These are phyloP conservation scores for Boletus patriciae DNA, from an alignment of 768 basidiomycete species.

Conservation along the genomic window DNA sequence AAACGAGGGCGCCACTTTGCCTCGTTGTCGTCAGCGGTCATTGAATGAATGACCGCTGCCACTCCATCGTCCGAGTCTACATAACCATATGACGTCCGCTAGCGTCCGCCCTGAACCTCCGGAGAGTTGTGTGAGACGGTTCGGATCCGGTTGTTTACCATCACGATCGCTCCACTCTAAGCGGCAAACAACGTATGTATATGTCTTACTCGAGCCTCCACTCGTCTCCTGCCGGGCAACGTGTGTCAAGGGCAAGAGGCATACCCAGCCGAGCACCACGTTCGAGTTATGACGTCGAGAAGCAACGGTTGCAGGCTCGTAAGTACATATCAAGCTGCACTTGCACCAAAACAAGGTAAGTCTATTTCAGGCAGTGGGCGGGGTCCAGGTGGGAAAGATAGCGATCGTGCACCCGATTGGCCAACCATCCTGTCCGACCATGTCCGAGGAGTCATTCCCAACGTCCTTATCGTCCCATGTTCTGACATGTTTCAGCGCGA, in stretches of 20 bases:
- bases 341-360: background rate
- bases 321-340: background rate
- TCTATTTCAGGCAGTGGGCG: background rate
- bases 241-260: background rate
- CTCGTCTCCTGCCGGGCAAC: background rate
- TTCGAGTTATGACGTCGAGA: background rate
- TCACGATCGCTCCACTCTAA: background rate
- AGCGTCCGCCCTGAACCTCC: too few relatives aligned
- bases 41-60: background rate
- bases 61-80: background rate
- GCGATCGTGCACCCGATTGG: conserved; percentile 4
- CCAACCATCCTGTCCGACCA: background rate
- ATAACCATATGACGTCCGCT: too few relatives aligned
- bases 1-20: conserved; percentile 8
- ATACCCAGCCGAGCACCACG: background rate
- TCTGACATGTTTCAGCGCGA: background rate
- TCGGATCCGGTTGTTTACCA: too few relatives aligned
- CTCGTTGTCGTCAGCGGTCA: background rate
- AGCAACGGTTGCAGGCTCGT: background rate
- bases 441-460: background rate
- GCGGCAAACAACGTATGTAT: background rate
- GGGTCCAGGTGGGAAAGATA: conserved; percentile 3
- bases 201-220: background rate
- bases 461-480: background rate
- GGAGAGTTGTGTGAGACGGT: too few relatives aligned